Conservation (phyloP, 495 filamentous ascomycete species). For the Aspergillus sclerotiicarbonarius region DNA sequence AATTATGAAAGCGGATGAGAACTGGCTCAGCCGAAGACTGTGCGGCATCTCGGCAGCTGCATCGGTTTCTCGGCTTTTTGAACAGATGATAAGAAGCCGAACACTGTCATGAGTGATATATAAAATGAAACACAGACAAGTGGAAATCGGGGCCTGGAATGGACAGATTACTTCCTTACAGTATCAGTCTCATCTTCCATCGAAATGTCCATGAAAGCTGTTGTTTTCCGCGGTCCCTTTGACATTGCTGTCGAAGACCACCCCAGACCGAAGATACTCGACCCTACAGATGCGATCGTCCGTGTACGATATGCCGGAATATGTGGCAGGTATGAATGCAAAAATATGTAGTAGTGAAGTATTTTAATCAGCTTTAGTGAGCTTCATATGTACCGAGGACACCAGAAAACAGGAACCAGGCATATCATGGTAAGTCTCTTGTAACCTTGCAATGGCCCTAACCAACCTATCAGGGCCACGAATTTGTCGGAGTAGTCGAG, state of each 20-base stretch:
- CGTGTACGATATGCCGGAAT: constrained; percentile 1
- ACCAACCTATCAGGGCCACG: constrained; percentile 53
- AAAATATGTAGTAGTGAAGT: too few relatives aligned
- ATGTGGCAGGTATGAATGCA: constrained; percentile 21
- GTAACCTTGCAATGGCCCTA: constrained; percentile 14
- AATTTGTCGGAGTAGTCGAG: constrained; percentile 69
- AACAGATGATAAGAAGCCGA: too few relatives aligned
- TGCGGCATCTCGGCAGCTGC: too few relatives aligned
- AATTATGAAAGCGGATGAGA: too few relatives aligned
- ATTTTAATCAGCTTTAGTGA: constrained; percentile 24
- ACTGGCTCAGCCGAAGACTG: too few relatives aligned
- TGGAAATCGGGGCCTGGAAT: too few relatives aligned
- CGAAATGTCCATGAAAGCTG: background rate
- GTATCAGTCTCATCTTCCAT: too few relatives aligned
- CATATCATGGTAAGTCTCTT: too few relatives aligned
- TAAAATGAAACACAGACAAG: too few relatives aligned
- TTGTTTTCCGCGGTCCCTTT: constrained; percentile 4
- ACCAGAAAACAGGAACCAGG: constrained; percentile 42
- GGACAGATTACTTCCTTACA: too few relatives aligned
- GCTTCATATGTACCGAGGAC: constrained; percentile 75
- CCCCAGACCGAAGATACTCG: constrained; percentile 3
- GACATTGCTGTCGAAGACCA: constrained; percentile 5
- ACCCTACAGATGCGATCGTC: constrained; percentile 13
- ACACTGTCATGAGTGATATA: too few relatives aligned
- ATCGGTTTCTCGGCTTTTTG: too few relatives aligned